Evolutionary conservation across 352 stramenopile genomes (phyloP).

Genomic region (Globisporangium heterothallicum): DNA sequence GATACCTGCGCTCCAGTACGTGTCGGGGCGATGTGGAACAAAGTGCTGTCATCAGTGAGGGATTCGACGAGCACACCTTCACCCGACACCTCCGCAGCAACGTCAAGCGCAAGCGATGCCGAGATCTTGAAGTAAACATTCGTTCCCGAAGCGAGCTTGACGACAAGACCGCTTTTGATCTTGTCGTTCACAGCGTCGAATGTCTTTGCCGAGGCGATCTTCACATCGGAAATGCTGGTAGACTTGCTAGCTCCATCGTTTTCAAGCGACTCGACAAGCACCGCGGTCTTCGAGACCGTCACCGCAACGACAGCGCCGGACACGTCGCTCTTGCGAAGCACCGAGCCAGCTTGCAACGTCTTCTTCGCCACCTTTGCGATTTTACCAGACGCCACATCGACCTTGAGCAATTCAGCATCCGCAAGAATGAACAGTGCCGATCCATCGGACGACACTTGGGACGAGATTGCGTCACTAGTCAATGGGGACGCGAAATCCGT

Average conservation of each 20-base stretch:
- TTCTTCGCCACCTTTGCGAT: conserved; percentile 11
- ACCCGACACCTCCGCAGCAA: conserved; percentile 31
- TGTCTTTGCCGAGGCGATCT: conserved; percentile 17
- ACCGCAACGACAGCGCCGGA: conserved; percentile 17
- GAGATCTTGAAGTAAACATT: conserved; percentile 52
- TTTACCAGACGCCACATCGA: conserved; percentile 31
- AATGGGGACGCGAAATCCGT: conserved; percentile 26
- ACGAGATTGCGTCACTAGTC: conserved; percentile 22
- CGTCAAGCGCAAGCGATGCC: conserved; percentile 27
- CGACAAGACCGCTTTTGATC: conserved; percentile 42
- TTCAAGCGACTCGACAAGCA: conserved; percentile 15
- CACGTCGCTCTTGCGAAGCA: conserved; percentile 13
- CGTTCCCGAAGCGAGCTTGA: conserved; percentile 49
- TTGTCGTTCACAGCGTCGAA: conserved; percentile 35
- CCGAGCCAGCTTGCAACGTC: conserved; percentile 1
- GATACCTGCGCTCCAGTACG: conserved; percentile 21
- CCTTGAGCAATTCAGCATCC: conserved; percentile 29
- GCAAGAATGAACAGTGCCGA: conserved; percentile 45
- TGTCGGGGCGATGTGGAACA: conserved; percentile 46
- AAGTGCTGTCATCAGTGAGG: conserved; percentile 38
- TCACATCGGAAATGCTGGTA: conserved; percentile 3
- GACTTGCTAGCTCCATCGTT: conserved; percentile 5
- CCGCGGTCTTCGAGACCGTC: conserved; percentile 4
- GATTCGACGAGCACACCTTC: conserved; percentile 49
- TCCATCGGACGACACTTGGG: conserved; percentile 44